Evolutionary conservation across 345 rosid genomes (phyloP), one percentile per base, ranked within the genome.

Genomic region (Combretum micranthum): DNA sequence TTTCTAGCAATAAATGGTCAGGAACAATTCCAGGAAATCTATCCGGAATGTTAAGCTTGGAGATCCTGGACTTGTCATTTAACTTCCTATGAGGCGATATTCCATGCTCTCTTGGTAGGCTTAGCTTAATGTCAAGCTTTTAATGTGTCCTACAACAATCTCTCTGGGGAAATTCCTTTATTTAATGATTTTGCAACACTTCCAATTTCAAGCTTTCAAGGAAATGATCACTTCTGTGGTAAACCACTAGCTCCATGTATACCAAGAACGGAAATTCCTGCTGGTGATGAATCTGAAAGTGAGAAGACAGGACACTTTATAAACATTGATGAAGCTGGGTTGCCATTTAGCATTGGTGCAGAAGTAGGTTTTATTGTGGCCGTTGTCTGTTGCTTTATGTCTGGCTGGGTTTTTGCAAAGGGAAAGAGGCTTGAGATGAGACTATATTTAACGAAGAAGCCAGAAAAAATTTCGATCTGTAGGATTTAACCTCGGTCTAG

Each of bases 21-120:
- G 68, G 68, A 42, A 8, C 60, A 3, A 56, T 56, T 26, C 62
- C 57, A 0, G 20, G 25, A 21, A 17, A 23, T 23, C 48, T 64
- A 15, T 56, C 62, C 0, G 62, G 50, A 44, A 56, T 57, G 61
- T 15, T 42, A 18, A 57, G 43, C 55, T 22, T 56, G 7, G 61
- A 50, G 44, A 18, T 23, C 13, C 49, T 64, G 20, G 45, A 50
- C 44, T 23, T 56, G 39, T 49, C 61, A 20, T n/a, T 20, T 23
- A 64, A 64, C 44, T 42, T 21, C 44, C 44, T 64, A 20, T 39
- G 50, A 10, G 68, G 62, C 3, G 42, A 15, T 0, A 64, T 64
- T 15, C 62, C 62, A 9, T n/a, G 18, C 3, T 39, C 68, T 6
- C 18, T 64, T 15, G 53, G 12, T 20, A 13, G 10, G 1, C 68